Evolutionary conservation across 2,329 filamentous ascomycete genomes (phyloP).

Genomic region (Amauroascus verrucosus): DNA sequence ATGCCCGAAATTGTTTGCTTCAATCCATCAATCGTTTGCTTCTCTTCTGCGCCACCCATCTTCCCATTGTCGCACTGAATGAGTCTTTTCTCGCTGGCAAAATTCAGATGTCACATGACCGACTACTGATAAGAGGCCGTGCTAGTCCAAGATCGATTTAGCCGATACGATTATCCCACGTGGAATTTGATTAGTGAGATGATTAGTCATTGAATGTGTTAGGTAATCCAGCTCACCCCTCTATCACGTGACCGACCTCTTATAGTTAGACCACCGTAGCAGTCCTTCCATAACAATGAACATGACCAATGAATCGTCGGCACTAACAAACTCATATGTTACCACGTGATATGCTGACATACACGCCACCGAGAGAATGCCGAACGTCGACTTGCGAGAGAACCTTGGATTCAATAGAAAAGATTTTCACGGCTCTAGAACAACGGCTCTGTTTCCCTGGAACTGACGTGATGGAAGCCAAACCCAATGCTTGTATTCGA

Average conservation of each 20-base stretch:
- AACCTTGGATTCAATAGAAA: background rate
- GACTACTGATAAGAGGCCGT: background rate
- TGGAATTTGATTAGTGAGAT: conserved; percentile 2
- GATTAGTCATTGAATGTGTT: background rate
- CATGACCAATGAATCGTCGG: no score
- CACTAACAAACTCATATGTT: no score
- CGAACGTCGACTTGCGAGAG: background rate
- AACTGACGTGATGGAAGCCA: background rate
- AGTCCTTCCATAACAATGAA: no score
- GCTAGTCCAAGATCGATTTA: background rate
- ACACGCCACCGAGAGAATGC: background rate
- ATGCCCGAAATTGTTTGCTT: background rate
- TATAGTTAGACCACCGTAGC: no score
- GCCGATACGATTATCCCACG: background rate
- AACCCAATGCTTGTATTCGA: background rate
- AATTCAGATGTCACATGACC: background rate
- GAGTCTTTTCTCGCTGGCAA: background rate
- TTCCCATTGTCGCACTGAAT: background rate
- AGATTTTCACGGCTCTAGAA: background rate
- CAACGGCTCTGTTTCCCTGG: background rate
- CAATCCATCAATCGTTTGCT: background rate
- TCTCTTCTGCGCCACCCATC: background rate
- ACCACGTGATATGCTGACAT: conserved; percentile 4
- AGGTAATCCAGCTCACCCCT: no score
- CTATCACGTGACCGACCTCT: no score